Conservation (phyloP, 306 rosid genomes). For the Vigna trinervia region DNA sequence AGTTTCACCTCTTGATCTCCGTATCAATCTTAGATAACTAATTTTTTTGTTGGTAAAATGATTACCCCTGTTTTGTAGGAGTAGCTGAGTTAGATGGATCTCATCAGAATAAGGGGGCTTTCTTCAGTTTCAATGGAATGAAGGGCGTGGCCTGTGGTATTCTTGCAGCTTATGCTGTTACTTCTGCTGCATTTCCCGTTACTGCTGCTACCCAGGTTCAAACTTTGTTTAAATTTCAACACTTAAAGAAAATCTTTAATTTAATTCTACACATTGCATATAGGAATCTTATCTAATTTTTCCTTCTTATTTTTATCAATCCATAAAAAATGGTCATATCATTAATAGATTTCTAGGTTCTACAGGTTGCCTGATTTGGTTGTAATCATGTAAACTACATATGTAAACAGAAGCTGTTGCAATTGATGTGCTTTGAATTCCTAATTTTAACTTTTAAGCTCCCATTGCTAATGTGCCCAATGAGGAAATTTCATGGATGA, state of each 20-base stretch:
- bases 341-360: background rate
- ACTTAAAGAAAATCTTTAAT: background rate
- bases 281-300: background rate
- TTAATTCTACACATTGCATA: background rate
- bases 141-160: slow-evolving; percentile 77
- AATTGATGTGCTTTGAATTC: background rate
- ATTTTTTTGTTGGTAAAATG: background rate
- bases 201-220: slow-evolving; percentile 83
- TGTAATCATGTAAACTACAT: slow-evolving; percentile 1
- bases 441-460: background rate
- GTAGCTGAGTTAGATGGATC: slow-evolving; percentile 53
- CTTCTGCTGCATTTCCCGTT: slow-evolving; percentile 76
- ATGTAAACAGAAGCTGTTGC: background rate
- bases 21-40: background rate
- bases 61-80: slow-evolving; percentile 34
- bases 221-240: background rate
- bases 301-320: too few species aligned
- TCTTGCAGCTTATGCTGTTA: slow-evolving; percentile 77
- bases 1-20: background rate
- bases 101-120: slow-evolving; percentile 49
- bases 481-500: background rate
- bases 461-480: background rate
- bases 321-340: background rate
- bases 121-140: slow-evolving; percentile 50
- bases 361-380: background rate